Percentiles rank a stretch among this genome's conserved stretches.
phyloP scores from a whole-genome alignment of 306 rosid genomes.

The Ammopiptanthus mongolicus region DNA sequence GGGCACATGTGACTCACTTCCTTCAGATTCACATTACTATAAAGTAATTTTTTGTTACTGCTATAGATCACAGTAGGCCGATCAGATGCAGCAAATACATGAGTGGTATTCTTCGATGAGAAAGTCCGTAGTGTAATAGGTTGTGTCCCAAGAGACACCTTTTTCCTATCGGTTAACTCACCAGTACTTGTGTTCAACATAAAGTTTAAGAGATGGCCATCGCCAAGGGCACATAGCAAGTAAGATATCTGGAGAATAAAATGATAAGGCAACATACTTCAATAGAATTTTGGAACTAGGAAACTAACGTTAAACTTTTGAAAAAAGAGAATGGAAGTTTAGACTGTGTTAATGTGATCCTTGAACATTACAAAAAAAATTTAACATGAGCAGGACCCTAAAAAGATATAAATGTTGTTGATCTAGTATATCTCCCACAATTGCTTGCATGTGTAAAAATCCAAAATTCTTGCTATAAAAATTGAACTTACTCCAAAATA shows the following conservation, averaged over 20 bases:
- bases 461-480: not conserved
- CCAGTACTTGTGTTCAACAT: conserved; percentile 76
- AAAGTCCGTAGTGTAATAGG: conserved; percentile 97
- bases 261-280: not conserved
- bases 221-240: conserved; percentile 93
- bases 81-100: conserved; percentile 97
- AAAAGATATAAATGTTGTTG: not conserved
- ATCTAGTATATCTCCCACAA: not conserved
- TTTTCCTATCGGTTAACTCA: conserved; percentile 83
- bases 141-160: conserved; percentile 97
- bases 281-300: not conserved
- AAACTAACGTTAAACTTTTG: not conserved
- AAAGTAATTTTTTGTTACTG: conserved; percentile 90
- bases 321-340: not conserved
- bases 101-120: conserved; percentile 90
- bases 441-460: not conserved
- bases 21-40: conserved; percentile 92
- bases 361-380: not conserved
- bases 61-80: conserved; percentile 98
- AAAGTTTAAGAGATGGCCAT: conserved; percentile 93
- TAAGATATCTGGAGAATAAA: conserved; percentile 69
- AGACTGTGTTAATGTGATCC: not conserved
- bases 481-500: not conserved
- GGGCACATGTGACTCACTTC: conserved; percentile 99
- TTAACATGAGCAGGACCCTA: not conserved